A percentile compares a stretch with the other conserved stretches of the same genome.
Conservation (phyloP, 495 filamentous ascomycete genomes). For the Acidiella bohemica region DNA sequence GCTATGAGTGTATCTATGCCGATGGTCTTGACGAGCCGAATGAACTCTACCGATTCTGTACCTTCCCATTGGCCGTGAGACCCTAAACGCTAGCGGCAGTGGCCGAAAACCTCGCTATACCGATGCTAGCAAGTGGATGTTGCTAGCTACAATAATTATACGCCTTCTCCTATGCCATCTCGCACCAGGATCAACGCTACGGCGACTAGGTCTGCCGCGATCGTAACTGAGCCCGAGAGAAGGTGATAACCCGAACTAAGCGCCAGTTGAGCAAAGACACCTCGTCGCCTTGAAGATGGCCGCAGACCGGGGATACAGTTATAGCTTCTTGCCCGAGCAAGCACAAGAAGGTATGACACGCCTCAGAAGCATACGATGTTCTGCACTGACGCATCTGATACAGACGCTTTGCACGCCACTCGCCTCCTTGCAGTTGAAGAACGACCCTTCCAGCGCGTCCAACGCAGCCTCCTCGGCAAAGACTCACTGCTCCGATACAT, state of each 20-base stretch:
- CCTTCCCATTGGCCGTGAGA: too few species aligned
- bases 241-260: background rate
- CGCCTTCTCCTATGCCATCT: too few species aligned
- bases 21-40: too few species aligned
- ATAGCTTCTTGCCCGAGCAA: slow-evolving; percentile 11
- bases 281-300: background rate
- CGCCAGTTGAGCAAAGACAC: background rate
- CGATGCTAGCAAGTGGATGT: too few species aligned
- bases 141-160: too few species aligned
- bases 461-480: slow-evolving; percentile 59
- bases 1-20: too few species aligned
- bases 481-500: slow-evolving; percentile 42
- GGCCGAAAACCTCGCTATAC: too few species aligned
- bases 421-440: slow-evolving; percentile 87
- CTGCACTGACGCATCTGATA: background rate
- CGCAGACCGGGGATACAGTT: background rate
- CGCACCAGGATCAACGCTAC: too few species aligned
- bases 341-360: slow-evolving; percentile 8
- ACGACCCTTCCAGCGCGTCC: slow-evolving; percentile 80
- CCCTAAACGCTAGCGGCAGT: too few species aligned
- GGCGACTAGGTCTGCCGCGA: background rate
- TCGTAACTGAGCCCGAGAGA: background rate
- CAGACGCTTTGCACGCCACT: slow-evolving; percentile 76
- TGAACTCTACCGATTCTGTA: too few species aligned
- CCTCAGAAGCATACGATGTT: background rate